A percentile compares a stretch with the other conserved stretches of the same genome.
Evolutionary conservation across 2,329 filamentous ascomycete species (phyloP).

Genomic region (Fusarium penzigii): DNA sequence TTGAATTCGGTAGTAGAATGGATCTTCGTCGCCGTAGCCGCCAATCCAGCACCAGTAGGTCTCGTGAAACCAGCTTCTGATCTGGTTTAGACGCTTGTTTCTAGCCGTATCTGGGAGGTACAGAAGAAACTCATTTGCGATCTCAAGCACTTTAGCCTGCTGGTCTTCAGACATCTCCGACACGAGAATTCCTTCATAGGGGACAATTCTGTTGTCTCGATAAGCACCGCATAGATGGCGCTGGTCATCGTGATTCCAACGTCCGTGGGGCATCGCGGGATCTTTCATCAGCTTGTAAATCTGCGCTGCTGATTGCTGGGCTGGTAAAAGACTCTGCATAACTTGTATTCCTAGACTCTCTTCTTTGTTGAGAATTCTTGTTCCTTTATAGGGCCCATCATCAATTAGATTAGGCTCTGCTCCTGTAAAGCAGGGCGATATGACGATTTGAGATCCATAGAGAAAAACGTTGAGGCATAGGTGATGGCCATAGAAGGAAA

Average conservation of each 20-base stretch:
- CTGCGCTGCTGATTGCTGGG: constrained; percentile 52
- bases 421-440: constrained; percentile 76
- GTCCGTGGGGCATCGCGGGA: constrained; percentile 63
- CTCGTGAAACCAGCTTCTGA: constrained; percentile 60
- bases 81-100: constrained; percentile 50
- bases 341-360: constrained; percentile 65
- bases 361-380: constrained; percentile 65
- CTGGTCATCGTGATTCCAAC: constrained; percentile 83
- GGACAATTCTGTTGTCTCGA: constrained; percentile 75
- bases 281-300: constrained; percentile 63
- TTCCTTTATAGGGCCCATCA: constrained; percentile 60
- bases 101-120: constrained; percentile 56
- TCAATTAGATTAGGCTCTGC: constrained; percentile 80
- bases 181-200: constrained; percentile 68
- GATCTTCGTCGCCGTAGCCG: constrained; percentile 62
- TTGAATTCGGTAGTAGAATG: constrained; percentile 79
- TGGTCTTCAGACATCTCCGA: constrained; percentile 49
- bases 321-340: constrained; percentile 62
- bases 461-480: constrained; percentile 54
- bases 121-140: constrained; percentile 65
- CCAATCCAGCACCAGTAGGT: constrained; percentile 84
- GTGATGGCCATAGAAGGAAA: no score
- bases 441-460: constrained; percentile 62
- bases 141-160: constrained; percentile 54
- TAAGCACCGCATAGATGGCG: constrained; percentile 77